These are phyloP conservation scores for Phaeosphaeriaceae sp. DNA, from an alignment of 2,329 filamentous ascomycete species.

Conservation along the genomic window DNA sequence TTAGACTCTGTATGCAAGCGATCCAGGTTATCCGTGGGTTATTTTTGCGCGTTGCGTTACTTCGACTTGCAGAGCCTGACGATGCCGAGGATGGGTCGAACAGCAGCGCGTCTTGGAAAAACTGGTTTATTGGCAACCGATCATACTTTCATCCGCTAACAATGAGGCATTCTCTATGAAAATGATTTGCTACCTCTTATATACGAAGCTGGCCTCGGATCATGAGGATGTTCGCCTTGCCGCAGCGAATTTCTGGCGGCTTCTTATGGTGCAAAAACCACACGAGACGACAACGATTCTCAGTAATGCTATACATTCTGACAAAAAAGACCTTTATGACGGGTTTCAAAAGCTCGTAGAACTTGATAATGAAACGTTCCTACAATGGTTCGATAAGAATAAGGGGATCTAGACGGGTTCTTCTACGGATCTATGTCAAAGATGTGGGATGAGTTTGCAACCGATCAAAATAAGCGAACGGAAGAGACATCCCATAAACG, in stretches of 20 bases:
- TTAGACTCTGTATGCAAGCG: constrained; percentile 88
- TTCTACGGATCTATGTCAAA: constrained; percentile 84
- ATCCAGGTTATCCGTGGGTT: constrained; percentile 76
- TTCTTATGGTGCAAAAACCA: constrained; percentile 91
- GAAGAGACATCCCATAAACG: constrained; percentile 75
- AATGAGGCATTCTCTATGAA: constrained; percentile 82
- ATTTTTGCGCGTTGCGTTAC: constrained; percentile 78
- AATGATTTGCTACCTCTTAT: constrained; percentile 90
- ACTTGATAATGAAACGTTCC: constrained; percentile 85
- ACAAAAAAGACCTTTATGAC: constrained; percentile 73
- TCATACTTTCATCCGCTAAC: constrained; percentile 79
- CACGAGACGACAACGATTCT: constrained; percentile 78
- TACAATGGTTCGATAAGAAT: constrained; percentile 86
- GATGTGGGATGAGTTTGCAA: constrained; percentile 87
- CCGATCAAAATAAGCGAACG: constrained; percentile 78
- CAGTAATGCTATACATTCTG: constrained; percentile 70
- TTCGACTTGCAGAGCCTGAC: constrained; percentile 84
- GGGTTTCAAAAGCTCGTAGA: constrained; percentile 86
- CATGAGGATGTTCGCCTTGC: constrained; percentile 71
- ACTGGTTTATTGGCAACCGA: constrained; percentile 94
- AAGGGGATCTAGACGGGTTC: constrained; percentile 77
- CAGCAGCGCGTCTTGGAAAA: constrained; percentile 78
- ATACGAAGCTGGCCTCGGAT: constrained; percentile 80
- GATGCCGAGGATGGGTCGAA: constrained; percentile 67
- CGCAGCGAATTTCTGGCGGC: constrained; percentile 86